Evolutionary conservation across 352 stramenopile genomes (phyloP).

Genomic region (Phytophthora colocasiae): DNA sequence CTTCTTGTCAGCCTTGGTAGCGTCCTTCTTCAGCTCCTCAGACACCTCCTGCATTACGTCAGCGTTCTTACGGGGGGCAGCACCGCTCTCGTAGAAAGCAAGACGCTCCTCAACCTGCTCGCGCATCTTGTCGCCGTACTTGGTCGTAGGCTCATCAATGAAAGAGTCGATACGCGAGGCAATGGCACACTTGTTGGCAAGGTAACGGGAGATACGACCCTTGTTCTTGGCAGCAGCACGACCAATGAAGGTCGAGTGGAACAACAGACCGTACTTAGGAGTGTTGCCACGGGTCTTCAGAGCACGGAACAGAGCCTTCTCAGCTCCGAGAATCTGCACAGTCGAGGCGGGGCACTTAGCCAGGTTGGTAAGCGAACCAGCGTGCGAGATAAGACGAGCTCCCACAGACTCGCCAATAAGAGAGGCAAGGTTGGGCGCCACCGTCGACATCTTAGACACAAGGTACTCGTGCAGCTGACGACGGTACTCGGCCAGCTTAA

Average conservation of each 20-base stretch:
- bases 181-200: slow-evolving; percentile 99
- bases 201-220: slow-evolving; percentile 98
- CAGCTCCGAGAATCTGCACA: slow-evolving; percentile 99
- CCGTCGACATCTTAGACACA: slow-evolving; percentile 97
- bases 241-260: slow-evolving; percentile 99
- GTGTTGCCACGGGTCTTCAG: slow-evolving; percentile 99
- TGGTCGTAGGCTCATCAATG: slow-evolving; percentile 95
- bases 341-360: slow-evolving; percentile 99
- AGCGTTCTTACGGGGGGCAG: slow-evolving; percentile 98
- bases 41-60: slow-evolving; percentile 99
- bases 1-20: slow-evolving; percentile 60
- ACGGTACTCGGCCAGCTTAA: slow-evolving; percentile 99
- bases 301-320: slow-evolving; percentile 99
- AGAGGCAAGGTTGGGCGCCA: slow-evolving; percentile 98
- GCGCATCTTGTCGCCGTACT: slow-evolving; percentile 98
- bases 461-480: slow-evolving; percentile 96
- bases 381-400: slow-evolving; percentile 99
- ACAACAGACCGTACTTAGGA: slow-evolving; percentile 99
- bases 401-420: slow-evolving; percentile 99
- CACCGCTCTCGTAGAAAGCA: slow-evolving; percentile 99
- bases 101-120: slow-evolving; percentile 99
- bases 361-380: slow-evolving; percentile 98
- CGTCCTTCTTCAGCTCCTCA: slow-evolving; percentile 84
- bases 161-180: slow-evolving; percentile 99
- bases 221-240: slow-evolving; percentile 99